Percentiles rank a stretch among this genome's conserved stretches.
phyloP scores from a whole-genome alignment of 176 grass and related monocot species.

The Aegilops longissima region DNA sequence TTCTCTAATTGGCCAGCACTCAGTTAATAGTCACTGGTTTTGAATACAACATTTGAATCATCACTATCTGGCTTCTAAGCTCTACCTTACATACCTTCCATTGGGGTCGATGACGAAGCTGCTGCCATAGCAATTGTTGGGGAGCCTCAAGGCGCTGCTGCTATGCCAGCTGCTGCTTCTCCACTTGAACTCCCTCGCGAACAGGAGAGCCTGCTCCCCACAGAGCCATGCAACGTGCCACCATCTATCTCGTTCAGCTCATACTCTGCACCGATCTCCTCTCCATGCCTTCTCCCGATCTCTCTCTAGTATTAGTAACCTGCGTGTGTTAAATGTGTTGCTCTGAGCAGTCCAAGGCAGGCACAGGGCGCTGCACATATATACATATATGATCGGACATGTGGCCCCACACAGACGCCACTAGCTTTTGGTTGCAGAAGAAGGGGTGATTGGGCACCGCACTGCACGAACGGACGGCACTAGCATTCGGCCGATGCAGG shows the following conservation, averaged over 20 bases:
- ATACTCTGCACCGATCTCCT: conserved; percentile 55
- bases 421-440: conserved; percentile 1
- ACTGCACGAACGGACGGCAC: conserved; percentile 47
- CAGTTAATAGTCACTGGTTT: not conserved
- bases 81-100: conserved; percentile 59
- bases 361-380: conserved; percentile 17
- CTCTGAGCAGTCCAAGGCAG: conserved; percentile 16
- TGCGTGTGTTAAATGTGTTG: too few species aligned
- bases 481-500: conserved; percentile 25
- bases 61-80: not conserved
- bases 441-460: conserved; percentile 31
- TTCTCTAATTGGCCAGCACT: conserved; percentile 20
- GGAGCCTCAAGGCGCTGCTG: conserved; percentile 37
- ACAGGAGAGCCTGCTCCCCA: conserved; percentile 71
- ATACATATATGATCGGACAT: not conserved
- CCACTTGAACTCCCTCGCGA: conserved; percentile 61
- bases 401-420: not conserved
- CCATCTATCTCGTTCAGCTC: conserved; percentile 69
- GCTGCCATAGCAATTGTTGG: conserved; percentile 44
- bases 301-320: not conserved
- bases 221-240: conserved; percentile 53
- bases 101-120: conserved; percentile 72
- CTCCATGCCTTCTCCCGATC: conserved; percentile 4
- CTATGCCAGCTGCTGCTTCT: conserved; percentile 23
- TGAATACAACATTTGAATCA: conserved; percentile 7